Evolutionary conservation across 2,329 filamentous ascomycete genomes (phyloP).

Genomic region (Diaporthe helianthi): DNA sequence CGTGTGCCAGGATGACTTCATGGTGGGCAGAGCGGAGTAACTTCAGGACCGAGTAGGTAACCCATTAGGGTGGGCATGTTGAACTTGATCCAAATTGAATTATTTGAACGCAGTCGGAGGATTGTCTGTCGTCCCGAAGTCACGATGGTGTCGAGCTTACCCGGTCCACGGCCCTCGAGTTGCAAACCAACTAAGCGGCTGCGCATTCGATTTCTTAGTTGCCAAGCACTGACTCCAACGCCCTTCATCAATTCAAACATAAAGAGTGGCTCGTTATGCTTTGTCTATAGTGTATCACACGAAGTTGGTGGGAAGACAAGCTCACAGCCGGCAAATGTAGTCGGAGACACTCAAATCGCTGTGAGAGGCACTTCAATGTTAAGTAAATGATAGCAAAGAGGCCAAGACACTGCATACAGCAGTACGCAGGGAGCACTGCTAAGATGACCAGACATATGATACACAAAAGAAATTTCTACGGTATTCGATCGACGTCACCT

Average conservation of each 20-base stretch:
- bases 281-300: background rate
- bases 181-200: conserved; percentile 9
- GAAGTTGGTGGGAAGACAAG: background rate
- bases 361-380: background rate
- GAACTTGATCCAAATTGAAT: conserved; percentile 1
- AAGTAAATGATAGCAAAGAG: too few relatives aligned
- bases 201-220: too few relatives aligned
- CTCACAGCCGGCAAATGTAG: background rate
- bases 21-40: conserved; percentile 1
- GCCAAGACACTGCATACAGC: background rate
- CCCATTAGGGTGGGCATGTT: conserved; percentile 6
- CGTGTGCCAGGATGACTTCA: conserved; percentile 14
- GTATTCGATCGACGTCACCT: background rate
- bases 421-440: background rate
- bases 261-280: background rate
- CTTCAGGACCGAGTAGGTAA: background rate
- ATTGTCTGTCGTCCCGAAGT: background rate
- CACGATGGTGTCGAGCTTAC: background rate
- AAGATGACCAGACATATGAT: background rate
- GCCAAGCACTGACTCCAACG: background rate
- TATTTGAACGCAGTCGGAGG: background rate
- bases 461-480: background rate
- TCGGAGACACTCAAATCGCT: background rate
- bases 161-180: conserved; percentile 14
- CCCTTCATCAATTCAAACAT: conserved; percentile 2